These are phyloP conservation scores for Pisolithus microcarpus DNA, from an alignment of 768 basidiomycete species.

Conservation along the genomic window DNA sequence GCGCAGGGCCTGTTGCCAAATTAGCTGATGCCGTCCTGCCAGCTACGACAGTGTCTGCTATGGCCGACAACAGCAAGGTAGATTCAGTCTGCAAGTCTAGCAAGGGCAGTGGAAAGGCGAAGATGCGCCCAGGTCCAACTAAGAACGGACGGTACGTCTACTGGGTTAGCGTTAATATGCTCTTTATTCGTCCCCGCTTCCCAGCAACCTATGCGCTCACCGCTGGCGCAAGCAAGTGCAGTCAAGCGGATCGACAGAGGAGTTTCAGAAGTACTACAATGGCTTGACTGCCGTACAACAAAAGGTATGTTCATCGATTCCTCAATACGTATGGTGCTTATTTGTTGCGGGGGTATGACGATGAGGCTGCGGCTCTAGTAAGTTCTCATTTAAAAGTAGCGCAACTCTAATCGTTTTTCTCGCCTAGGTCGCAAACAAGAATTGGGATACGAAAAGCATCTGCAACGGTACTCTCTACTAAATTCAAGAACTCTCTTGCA, in stretches of 20 bases:
- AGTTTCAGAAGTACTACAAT: background rate
- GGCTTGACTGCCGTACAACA: background rate
- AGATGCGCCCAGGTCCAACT: background rate
- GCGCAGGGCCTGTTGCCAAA: background rate
- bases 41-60: background rate
- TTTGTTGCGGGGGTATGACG: too few species aligned
- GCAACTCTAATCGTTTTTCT: too few species aligned
- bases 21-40: background rate
- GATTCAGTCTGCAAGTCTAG: background rate
- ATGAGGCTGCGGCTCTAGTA: too few species aligned
- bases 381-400: too few species aligned
- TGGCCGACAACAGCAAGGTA: background rate
- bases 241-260: background rate
- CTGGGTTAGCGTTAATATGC: background rate
- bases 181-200: background rate
- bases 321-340: too few species aligned
- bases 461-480: too few species aligned
- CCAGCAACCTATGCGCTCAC: background rate
- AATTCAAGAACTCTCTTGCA: too few species aligned
- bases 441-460: too few species aligned
- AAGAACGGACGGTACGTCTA: background rate
- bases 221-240: background rate
- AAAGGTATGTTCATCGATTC: too few species aligned
- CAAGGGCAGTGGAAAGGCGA: background rate
- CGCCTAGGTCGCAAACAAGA: too few species aligned